Evolutionary conservation across 2,329 filamentous ascomycete genomes (phyloP), one percentile per base, ranked within the genome.

Genomic region (Fusarium sp.): DNA sequence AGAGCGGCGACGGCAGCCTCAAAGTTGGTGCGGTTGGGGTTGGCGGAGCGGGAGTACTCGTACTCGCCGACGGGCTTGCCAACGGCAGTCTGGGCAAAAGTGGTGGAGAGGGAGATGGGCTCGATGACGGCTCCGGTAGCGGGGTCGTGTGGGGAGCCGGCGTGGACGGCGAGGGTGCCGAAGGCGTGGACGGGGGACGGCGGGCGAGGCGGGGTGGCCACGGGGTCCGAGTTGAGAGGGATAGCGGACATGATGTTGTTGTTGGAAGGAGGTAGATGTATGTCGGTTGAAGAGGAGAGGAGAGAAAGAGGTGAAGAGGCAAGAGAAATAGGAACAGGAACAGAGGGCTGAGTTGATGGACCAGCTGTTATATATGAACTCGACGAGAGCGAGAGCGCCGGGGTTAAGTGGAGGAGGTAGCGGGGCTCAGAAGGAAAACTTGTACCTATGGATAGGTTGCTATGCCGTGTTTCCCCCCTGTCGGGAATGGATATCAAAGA

Each of bases 11-110:
- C 91, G 70, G 95, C 95, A 70, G 89, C 88, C 87, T 99, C 96
- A 80, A 99, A 98, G 86, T 98, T 97, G 82, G 94, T 91, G 68
- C 97, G 91, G 86, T 99, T 99, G 63, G 97, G 97, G 84, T 99
- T 99, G 73, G 94, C 91, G 80, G 94, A 97, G 72, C 97, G 91
- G 63, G 93, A 95, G 88, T 99, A 99, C 85, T 99, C 97, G 85
- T 95, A 98, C 73, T 87, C 86, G 80, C 97, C 97, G 33, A 98
- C 87, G 2, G 97, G 97, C 83, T 93, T 91, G 74, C 96, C 97
- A 25, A 98, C 95, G 14, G 91, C 90, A 16, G 91, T 92, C 86
- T 99, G 97, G n/a, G 94, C 95, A 81, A 96, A 99, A 7, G 97
- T 99, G 18, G 97, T 98, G 27, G 95, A 98, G 27, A 99, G 91